Evolutionary conservation across 495 filamentous ascomycete genomes (phyloP), one percentile per base, ranked within the genome.

Genomic region (Xylaria telfairii): DNA sequence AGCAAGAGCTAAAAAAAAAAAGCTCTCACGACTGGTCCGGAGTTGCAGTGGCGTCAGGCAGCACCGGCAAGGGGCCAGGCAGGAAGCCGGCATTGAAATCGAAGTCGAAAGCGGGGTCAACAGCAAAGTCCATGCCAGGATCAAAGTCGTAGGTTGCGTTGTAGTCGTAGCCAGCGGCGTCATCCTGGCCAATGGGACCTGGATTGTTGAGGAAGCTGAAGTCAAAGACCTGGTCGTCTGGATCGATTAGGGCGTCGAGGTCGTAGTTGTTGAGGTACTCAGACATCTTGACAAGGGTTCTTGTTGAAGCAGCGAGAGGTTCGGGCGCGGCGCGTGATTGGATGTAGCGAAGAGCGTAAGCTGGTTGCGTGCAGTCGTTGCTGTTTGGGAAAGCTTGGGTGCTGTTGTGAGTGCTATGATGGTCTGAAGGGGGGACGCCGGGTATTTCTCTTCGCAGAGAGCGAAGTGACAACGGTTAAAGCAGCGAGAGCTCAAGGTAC

Each of bases 231-330:
- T 92, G 92, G 77, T 94, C 91, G 67, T 92, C 92, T 51, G 89
- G 88, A 67, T 90, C 91, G 59, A 93, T 86, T n/a, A 93, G 85
- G 41, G 93, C 86, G 76, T 94, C 93, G 34, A 87, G 91, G 65
- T 92, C 92, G 73, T 93, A 88, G 77, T 93, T 89, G 83, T 92
- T 90, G 83, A 93, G 91, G 87, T 94, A 71, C 46, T 76, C 73
- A 0, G 75, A 75, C 75, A 76, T 76, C 37, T 56, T 73, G 75
- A 26, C 37, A 32, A 37, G 17, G 44, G 68, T 10, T 10, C 59
- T 54, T n/a, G 65, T 73, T 73, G 61, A 76, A 75, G 71, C 68
- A 62, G 75, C 70, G 46, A 75, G 65, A 39, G 57, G 71, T 66
- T 53, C 30, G 13, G 17, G 2, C 41, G 61, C n/a, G 68, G 15